phyloP scores from a whole-genome alignment of 768 basidiomycete species.

The Tulasnella sp. region DNA sequence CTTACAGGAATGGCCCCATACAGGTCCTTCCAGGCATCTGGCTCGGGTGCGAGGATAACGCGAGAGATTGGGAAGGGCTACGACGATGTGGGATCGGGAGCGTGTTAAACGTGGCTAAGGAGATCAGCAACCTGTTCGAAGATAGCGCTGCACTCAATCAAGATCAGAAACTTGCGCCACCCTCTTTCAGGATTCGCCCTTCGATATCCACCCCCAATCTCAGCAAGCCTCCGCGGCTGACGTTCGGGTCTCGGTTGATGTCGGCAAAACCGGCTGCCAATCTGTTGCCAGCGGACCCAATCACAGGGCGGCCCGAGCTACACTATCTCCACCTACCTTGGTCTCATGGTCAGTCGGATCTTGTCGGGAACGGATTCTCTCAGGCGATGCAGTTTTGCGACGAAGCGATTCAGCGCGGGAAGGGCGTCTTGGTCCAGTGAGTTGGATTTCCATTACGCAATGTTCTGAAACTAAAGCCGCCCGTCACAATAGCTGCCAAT shows the following conservation, averaged over 20 bases:
- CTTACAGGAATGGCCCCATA: constrained; percentile 72
- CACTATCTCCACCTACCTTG: constrained; percentile 84
- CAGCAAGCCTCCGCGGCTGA: constrained; percentile 24
- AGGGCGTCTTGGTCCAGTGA: constrained; percentile 77
- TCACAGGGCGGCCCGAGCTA: constrained; percentile 63
- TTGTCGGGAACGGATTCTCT: constrained; percentile 58
- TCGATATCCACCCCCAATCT: constrained; percentile 64
- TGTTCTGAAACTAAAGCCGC: constrained; percentile 19
- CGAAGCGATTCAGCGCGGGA: constrained; percentile 58
- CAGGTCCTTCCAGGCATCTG: constrained; percentile 79
- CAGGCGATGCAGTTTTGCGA: constrained; percentile 76
- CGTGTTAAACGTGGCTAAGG: constrained; percentile 88
- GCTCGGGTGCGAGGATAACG: constrained; percentile 89
- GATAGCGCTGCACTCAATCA: not conserved
- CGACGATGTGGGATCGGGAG: constrained; percentile 62
- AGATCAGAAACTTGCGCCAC: not conserved
- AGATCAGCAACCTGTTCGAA: constrained; percentile 38
- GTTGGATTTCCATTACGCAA: constrained; percentile 27
- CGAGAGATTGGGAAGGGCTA: constrained; percentile 66
- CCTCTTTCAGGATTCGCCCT: constrained; percentile 32
- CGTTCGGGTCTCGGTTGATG: constrained; percentile 23
- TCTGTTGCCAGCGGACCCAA: constrained; percentile 56
- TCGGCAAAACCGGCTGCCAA: constrained; percentile 25
- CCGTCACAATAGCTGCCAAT: constrained; percentile 62
- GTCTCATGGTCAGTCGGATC: constrained; percentile 90